These are phyloP conservation scores for Xylaria venustula DNA, from an alignment of 495 filamentous ascomycete genomes.

Conservation along the genomic window DNA sequence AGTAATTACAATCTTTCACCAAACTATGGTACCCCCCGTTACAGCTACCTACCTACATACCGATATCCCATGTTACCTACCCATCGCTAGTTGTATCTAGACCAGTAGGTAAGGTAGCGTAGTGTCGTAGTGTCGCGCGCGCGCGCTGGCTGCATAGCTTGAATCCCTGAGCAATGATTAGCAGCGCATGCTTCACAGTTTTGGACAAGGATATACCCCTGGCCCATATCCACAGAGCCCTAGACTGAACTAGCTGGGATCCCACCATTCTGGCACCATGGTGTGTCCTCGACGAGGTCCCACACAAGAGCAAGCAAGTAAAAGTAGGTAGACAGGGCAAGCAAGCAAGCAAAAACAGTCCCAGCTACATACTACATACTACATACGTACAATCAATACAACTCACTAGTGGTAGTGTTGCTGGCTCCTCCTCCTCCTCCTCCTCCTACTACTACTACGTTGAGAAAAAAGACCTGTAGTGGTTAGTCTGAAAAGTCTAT, in stretches of 20 bases:
- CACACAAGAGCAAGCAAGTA: too few relatives aligned
- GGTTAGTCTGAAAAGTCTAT: conserved; percentile 12
- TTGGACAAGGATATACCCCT: conserved; percentile 28
- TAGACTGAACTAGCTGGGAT: conserved; percentile 16
- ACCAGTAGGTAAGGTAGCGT: neutral
- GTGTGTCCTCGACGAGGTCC: conserved; percentile 6
- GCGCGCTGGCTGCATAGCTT: conserved; percentile 16
- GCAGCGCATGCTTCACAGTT: conserved; percentile 34
- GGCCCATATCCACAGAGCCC: conserved; percentile 23
- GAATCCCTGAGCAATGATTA: conserved; percentile 33
- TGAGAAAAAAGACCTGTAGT: conserved; percentile 2
- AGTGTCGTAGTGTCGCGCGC: too few relatives aligned
- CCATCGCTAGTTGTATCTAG: too few relatives aligned
- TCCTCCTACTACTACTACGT: too few relatives aligned
- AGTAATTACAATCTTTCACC: too few relatives aligned
- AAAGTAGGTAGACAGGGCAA: too few relatives aligned
- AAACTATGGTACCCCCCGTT: neutral
- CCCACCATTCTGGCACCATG: conserved; percentile 23
- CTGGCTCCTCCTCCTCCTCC: too few relatives aligned
- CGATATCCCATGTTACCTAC: neutral
- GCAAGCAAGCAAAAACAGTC: too few relatives aligned
- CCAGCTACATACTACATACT: too few relatives aligned
- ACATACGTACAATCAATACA: too few relatives aligned
- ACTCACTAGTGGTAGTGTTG: too few relatives aligned
- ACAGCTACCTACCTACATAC: too few relatives aligned